A percentile compares a stretch with the other conserved stretches of the same genome.
Evolutionary conservation across 1,284 basidiomycete genomes (phyloP).

Genomic region (Apiotrichum akiyoshidainum): DNA sequence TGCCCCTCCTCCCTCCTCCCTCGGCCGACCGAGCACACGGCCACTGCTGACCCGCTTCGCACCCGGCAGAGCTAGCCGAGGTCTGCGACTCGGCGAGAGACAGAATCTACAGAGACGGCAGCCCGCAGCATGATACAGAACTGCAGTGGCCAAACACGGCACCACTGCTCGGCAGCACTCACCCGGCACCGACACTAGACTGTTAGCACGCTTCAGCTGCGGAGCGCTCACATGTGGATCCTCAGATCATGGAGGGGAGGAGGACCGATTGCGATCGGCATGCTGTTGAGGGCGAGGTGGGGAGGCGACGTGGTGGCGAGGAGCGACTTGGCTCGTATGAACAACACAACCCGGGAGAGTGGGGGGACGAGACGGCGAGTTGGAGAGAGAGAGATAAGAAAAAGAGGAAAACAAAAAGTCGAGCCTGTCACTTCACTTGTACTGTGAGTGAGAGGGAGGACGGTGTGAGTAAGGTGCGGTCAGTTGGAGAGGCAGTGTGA

Average conservation of each 20-base stretch:
- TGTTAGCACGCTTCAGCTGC: conserved; percentile 1
- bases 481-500: not conserved
- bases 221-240: conserved; percentile 22
- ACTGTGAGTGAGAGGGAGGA: not conserved
- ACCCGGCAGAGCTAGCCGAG: too few species aligned
- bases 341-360: not conserved
- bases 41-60: not conserved
- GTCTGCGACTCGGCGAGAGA: too few species aligned
- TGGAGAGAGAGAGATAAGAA: not conserved
- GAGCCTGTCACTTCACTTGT: too few species aligned
- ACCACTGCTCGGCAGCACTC: not conserved
- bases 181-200: conserved; percentile 16
- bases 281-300: not conserved
- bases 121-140: too few species aligned
- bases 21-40: not conserved
- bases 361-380: not conserved
- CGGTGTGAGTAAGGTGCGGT: not conserved
- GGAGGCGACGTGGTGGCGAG: not conserved
- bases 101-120: too few species aligned
- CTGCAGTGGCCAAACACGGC: too few species aligned
- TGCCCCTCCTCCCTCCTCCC: not conserved
- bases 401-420: not conserved
- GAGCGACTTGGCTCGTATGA: not conserved
- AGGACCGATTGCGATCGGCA: conserved; percentile 8
- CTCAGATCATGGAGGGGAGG: conserved; percentile 16